Conservation (phyloP, 345 rosid genomes). For the Garcia nutans region DNA sequence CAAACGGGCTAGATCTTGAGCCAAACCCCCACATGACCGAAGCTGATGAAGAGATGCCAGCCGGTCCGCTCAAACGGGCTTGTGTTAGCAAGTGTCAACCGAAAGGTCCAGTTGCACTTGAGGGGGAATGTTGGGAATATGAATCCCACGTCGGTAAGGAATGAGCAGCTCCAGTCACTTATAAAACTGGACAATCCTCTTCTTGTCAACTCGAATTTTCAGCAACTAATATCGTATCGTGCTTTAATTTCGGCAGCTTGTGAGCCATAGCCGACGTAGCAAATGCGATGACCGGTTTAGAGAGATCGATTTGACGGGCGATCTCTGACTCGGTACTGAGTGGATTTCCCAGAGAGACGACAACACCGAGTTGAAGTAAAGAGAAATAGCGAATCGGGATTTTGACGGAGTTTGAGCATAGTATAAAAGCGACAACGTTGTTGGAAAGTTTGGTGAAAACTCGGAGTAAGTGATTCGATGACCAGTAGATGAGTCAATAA, state of each 20-base stretch:
- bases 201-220: too few relatives aligned
- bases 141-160: too few relatives aligned
- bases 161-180: too few relatives aligned
- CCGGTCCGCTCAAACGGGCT: too few relatives aligned
- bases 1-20: too few relatives aligned
- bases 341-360: constrained; percentile 13
- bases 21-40: too few relatives aligned
- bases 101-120: too few relatives aligned
- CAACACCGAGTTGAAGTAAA: constrained; percentile 12
- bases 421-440: constrained; percentile 5
- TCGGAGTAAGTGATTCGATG: constrained; percentile 7
- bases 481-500: constrained; percentile 10
- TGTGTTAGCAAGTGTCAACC: too few relatives aligned
- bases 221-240: constrained; percentile 2
- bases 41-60: too few relatives aligned
- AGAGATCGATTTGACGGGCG: constrained; percentile 1
- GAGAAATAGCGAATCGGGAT: constrained; percentile 20
- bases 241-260: constrained; percentile 5
- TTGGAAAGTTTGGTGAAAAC: not conserved
- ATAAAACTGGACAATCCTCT: too few relatives aligned
- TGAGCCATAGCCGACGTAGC: not conserved
- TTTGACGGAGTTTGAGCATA: constrained; percentile 10
- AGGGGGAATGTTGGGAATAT: too few relatives aligned
- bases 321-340: constrained; percentile 12
- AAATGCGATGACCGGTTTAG: constrained; percentile 15